Evolutionary conservation across 2,329 filamentous ascomycete genomes (phyloP), one percentile per base, ranked within the genome.

Genomic region (Fusarium robinianum): DNA sequence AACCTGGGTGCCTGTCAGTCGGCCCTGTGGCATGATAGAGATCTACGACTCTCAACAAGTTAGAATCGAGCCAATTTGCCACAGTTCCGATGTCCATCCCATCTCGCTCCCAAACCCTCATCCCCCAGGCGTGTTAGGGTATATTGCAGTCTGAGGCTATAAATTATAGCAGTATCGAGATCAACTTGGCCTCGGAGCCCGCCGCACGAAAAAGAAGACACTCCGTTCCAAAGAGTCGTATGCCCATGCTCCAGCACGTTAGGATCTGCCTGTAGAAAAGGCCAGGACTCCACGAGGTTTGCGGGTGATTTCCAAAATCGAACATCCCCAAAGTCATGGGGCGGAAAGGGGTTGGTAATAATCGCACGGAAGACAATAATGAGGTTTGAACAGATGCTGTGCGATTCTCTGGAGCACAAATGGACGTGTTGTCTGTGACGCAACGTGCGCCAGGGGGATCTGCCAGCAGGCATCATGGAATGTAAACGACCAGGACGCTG

Each of bases 391-490:
- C 9, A 48, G 23, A n/a, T 3, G 12, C 18, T 29, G 12, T 39
- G 30, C 17, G 12, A 44, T 18, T 26, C n/a, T 23, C 6, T 5
- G 11, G n/a, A 26, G 33, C 5, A 41, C 25, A 4, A 25, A 22
- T 3, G 8, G 5, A 3, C 5, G 4, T 4, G 9, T 14, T 12
- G 40, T 31, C 11, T 25, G 24, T 6, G 24, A 12, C 16, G 25
- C 14, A 8, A 48, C 22, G 9, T 36, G 29, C 3, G 18, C 25
- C 1, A 48, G 30, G 5, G 44, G 30, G 2, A 44, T 29, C 25
- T 29, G 5, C 45, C 40, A 48, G 10, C 45, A 48, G 12, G 24
- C 12, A 9, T 48, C 34, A 12, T 47, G 44, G 5, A 47, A 47
- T 7, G 9, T 18, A 26, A 47, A 47, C 1, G 33, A 30, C 19